Evolutionary conservation across 2,329 filamentous ascomycete species (phyloP).

Genomic region (Penicillium crustosum): DNA sequence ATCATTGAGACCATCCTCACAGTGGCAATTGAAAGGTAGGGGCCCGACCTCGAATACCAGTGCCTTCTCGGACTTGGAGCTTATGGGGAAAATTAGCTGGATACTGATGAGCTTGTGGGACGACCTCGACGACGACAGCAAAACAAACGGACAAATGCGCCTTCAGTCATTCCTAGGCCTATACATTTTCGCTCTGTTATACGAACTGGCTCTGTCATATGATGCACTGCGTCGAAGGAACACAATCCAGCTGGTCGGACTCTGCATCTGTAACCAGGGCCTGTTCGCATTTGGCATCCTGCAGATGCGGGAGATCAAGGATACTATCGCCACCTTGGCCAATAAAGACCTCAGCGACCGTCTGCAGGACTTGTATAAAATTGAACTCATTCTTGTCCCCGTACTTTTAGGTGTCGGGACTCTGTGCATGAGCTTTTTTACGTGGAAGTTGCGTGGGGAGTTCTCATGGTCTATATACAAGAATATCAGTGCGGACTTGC

Average conservation of each 20-base stretch:
- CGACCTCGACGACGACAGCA: slow-evolving; percentile 12
- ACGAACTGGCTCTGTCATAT: slow-evolving; percentile 22
- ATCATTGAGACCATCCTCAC: slow-evolving; percentile 20
- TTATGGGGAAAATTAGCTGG: slow-evolving; percentile 15
- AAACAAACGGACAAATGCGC: slow-evolving; percentile 10
- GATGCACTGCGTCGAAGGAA: slow-evolving; percentile 22
- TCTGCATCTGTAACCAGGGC: slow-evolving; percentile 22
- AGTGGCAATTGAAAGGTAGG: slow-evolving; percentile 22
- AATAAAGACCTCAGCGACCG: not conserved
- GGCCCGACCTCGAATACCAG: not conserved
- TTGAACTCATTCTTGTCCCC: slow-evolving; percentile 21
- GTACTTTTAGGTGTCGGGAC: slow-evolving; percentile 17
- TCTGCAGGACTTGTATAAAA: slow-evolving; percentile 7
- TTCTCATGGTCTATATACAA: slow-evolving; percentile 26
- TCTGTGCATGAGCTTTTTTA: slow-evolving; percentile 17
- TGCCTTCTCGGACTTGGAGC: not conserved
- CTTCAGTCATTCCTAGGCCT: slow-evolving; percentile 24
- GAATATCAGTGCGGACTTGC: slow-evolving; percentile 22
- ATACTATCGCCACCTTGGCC: slow-evolving; percentile 8
- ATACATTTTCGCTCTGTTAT: slow-evolving; percentile 23
- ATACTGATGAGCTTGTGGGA: slow-evolving; percentile 19
- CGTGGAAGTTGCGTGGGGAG: slow-evolving; percentile 22
- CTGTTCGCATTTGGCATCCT: slow-evolving; percentile 19
- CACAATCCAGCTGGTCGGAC: slow-evolving; percentile 21
- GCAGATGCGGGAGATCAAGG: slow-evolving; percentile 18